A percentile compares a stretch with the other conserved stretches of the same genome.
Evolutionary conservation across 345 rosid species (phyloP).

Genomic region (Pseudoturritis turrita): DNA sequence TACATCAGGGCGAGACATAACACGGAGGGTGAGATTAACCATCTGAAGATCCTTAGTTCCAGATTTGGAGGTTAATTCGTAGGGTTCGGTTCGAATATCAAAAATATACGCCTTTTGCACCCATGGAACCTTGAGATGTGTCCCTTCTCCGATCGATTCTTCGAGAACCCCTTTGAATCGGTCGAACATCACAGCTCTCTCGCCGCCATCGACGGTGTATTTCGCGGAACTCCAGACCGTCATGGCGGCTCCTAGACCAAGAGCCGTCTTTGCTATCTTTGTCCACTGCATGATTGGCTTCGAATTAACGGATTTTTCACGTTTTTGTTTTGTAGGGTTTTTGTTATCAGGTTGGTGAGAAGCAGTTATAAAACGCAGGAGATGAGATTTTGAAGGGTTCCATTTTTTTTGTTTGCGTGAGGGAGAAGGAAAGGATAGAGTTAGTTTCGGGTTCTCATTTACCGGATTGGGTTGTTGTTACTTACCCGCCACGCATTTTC

Average conservation of each 20-base stretch:
- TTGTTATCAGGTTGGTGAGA: neutral
- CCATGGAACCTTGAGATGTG: slow-evolving; percentile 77
- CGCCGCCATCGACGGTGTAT: slow-evolving; percentile 85
- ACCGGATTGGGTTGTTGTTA: neutral
- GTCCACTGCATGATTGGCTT: slow-evolving; percentile 54
- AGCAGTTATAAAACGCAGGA: neutral
- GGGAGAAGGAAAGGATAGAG: neutral
- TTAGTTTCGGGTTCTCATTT: neutral
- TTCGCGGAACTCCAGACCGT: slow-evolving; percentile 46
- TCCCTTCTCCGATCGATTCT: slow-evolving; percentile 65
- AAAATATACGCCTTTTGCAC: slow-evolving; percentile 74
- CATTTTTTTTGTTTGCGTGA: neutral
- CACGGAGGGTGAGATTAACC: slow-evolving; percentile 83
- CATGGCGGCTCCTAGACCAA: slow-evolving; percentile 60
- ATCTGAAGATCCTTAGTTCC: slow-evolving; percentile 95
- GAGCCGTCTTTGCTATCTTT: slow-evolving; percentile 53
- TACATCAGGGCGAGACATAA: slow-evolving; percentile 75
- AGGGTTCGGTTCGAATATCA: slow-evolving; percentile 68
- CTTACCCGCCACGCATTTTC: no score
- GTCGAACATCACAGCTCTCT: slow-evolving; percentile 80
- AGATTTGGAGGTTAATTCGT: slow-evolving; percentile 59
- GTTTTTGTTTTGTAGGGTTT: neutral
- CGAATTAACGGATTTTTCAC: slow-evolving; percentile 29
- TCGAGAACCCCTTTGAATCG: slow-evolving; percentile 72
- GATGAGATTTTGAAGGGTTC: neutral